A percentile compares a stretch with the other conserved stretches of the same genome.
phyloP scores from a whole-genome alignment of 2,329 filamentous ascomycete species.

The Dactylellina leptospora region DNA sequence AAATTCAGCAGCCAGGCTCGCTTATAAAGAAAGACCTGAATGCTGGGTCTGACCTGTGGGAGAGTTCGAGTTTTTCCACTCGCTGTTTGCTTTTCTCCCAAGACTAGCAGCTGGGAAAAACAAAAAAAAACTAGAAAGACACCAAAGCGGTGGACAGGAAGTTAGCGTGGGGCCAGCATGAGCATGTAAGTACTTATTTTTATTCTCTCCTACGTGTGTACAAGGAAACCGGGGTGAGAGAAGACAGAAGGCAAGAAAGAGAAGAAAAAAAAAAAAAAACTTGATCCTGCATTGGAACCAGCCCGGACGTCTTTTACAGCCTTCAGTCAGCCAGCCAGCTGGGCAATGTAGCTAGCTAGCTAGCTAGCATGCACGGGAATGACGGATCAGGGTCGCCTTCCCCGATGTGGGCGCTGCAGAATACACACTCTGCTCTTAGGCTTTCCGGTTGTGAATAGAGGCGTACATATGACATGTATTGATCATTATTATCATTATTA shows the following conservation, averaged over 20 bases:
- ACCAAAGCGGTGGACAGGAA: constrained; percentile 11
- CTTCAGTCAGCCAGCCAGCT: not conserved
- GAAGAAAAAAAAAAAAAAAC: constrained; percentile 45
- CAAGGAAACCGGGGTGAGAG: constrained; percentile 13
- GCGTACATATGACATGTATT: too few species aligned
- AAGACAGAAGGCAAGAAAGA: constrained; percentile 3
- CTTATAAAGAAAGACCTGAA: constrained; percentile 47
- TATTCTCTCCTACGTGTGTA: constrained; percentile 43
- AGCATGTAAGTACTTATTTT: constrained; percentile 40
- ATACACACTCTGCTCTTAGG: constrained; percentile 19
- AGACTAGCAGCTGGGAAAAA: constrained; percentile 9
- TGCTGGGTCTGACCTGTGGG: constrained; percentile 33
- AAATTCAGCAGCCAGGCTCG: constrained; percentile 50
- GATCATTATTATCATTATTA: too few species aligned
- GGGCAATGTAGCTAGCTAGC: constrained; percentile 19
- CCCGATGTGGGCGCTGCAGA: constrained; percentile 42
- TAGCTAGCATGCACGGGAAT: constrained; percentile 38
- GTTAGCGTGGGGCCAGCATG: constrained; percentile 42
- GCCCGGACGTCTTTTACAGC: constrained; percentile 16
- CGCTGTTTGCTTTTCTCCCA: constrained; percentile 9
- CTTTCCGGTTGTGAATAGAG: too few species aligned
- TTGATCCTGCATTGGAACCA: constrained; percentile 33
- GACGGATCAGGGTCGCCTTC: constrained; percentile 49
- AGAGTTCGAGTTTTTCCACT: constrained; percentile 8
- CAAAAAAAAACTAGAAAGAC: constrained; percentile 11